Evolutionary conservation across 371 early-diverging fungal species (phyloP).

Genomic region (Mucor racemosus): DNA sequence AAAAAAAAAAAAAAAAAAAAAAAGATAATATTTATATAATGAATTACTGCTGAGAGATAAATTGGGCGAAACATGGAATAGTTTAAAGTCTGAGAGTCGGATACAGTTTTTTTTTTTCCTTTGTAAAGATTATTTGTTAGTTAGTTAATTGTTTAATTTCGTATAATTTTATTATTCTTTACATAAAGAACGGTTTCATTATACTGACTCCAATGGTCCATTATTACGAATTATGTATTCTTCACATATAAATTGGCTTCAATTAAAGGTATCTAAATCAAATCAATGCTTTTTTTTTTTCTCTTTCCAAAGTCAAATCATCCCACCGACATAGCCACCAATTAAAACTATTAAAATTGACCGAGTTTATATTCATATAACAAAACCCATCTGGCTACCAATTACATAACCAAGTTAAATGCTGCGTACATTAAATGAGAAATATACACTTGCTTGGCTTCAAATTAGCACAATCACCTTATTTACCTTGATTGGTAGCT

Average conservation of each 20-base stretch:
- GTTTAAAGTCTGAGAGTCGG: background rate
- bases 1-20: background rate
- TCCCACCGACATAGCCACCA: background rate
- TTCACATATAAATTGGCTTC: background rate
- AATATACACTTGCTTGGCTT: constrained; percentile 28
- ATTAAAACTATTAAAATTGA: background rate
- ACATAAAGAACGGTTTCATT: background rate
- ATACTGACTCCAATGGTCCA: background rate
- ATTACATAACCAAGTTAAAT: background rate
- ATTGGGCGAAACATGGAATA: constrained; percentile 20
- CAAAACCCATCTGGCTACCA: no score
- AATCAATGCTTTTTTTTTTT: background rate
- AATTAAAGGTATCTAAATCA: background rate
- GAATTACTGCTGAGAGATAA: constrained; percentile 8
- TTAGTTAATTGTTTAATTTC: constrained; percentile 4
- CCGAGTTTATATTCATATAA: constrained; percentile 5
- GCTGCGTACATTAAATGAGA: constrained; percentile 13
- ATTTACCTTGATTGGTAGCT: constrained; percentile 14
- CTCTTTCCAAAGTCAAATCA: background rate
- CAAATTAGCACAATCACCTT: constrained; percentile 15
- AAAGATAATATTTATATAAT: background rate
- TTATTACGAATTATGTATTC: background rate
- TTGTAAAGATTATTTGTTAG: constrained; percentile 2
- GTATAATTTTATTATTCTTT: background rate
- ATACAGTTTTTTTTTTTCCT: background rate